Evolutionary conservation across 2,329 filamentous ascomycete species (phyloP).

Genomic region (Xylariaceae sp.): DNA sequence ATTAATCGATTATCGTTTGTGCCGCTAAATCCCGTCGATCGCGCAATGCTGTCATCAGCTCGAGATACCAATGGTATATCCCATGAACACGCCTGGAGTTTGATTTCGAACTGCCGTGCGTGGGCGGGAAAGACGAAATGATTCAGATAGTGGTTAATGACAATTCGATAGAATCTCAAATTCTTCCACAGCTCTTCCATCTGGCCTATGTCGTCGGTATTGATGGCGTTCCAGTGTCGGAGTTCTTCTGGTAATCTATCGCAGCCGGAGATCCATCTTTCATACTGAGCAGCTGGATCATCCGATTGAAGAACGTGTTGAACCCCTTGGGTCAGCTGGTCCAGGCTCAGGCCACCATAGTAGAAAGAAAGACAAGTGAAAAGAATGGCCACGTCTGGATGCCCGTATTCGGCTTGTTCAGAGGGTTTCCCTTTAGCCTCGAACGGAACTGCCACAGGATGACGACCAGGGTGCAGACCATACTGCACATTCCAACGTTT

Average conservation of each 20-base stretch:
- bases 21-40: constrained; percentile 59
- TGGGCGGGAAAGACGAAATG: constrained; percentile 61
- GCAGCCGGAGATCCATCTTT: constrained; percentile 40
- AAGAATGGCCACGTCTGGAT: constrained; percentile 62
- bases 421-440: constrained; percentile 61
- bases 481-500: constrained; percentile 68
- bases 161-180: constrained; percentile 43
- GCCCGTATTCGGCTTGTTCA: constrained; percentile 60
- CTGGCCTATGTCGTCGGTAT: constrained; percentile 52
- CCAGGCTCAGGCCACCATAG: constrained; percentile 50
- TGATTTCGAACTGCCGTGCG: constrained; percentile 60
- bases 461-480: constrained; percentile 49
- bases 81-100: constrained; percentile 64
- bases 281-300: constrained; percentile 54
- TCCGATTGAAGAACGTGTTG: constrained; percentile 50
- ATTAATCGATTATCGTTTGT: constrained; percentile 64
- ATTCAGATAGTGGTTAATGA: constrained; percentile 58
- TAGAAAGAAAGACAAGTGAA: constrained; percentile 67
- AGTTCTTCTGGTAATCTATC: constrained; percentile 40
- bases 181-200: constrained; percentile 45
- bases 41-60: background rate
- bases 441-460: constrained; percentile 63
- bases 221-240: constrained; percentile 51
- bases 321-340: constrained; percentile 47
- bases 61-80: constrained; percentile 51